A percentile compares a stretch with the other conserved stretches of the same genome.
phyloP scores from a whole-genome alignment of 2,329 filamentous ascomycete species.

The Claviceps sp. region DNA sequence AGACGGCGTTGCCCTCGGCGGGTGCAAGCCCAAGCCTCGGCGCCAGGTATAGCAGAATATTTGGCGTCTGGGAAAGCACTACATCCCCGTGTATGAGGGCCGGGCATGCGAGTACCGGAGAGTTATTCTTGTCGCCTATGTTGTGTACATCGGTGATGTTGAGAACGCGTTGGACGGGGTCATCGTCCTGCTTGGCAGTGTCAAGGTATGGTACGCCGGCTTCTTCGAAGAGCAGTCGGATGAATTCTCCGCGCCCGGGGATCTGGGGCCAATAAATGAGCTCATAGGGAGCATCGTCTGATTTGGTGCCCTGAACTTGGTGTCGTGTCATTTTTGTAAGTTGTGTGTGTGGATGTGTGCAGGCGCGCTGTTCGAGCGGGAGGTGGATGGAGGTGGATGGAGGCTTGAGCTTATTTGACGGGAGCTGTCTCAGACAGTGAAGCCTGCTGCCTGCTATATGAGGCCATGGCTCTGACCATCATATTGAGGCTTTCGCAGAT shows the following conservation, averaged over 20 bases:
- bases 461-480: too few species aligned
- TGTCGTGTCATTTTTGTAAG: constrained; percentile 10
- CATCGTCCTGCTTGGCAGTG: constrained; percentile 22
- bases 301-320: constrained; percentile 17
- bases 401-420: too few species aligned
- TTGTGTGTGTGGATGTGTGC: too few species aligned
- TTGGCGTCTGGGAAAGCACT: constrained; percentile 54
- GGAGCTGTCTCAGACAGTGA: too few species aligned
- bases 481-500: too few species aligned
- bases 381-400: too few species aligned
- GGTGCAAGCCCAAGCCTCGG: constrained; percentile 42
- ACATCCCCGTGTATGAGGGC: constrained; percentile 49
- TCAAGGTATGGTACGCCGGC: constrained; percentile 52
- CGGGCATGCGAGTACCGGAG: constrained; percentile 54
- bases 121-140: constrained; percentile 40
- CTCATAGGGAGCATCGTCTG: constrained; percentile 39
- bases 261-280: constrained; percentile 60
- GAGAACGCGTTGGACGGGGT: constrained; percentile 38
- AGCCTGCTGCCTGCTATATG: too few species aligned
- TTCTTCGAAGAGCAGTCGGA: constrained; percentile 62
- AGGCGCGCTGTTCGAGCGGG: too few species aligned
- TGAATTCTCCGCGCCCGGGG: constrained; percentile 61
- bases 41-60: constrained; percentile 59
- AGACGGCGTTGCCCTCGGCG: constrained; percentile 29
- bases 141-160: constrained; percentile 31